Evolutionary conservation across 2,329 filamentous ascomycete genomes (phyloP).

Genomic region (Ilyonectria robusta): DNA sequence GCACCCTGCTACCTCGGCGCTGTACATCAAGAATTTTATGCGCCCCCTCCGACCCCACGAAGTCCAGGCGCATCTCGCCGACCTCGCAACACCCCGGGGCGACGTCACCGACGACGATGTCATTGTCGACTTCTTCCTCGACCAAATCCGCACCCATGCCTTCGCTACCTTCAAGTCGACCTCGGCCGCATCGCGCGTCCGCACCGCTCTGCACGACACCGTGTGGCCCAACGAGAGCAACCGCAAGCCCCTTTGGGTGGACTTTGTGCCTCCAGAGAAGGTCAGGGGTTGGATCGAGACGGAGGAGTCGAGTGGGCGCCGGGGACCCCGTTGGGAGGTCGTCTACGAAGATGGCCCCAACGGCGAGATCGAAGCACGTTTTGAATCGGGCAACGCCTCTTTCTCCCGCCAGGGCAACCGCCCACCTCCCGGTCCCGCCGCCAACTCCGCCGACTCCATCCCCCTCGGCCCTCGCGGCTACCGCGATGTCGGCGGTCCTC

Average conservation of each 20-base stretch:
- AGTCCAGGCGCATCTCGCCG: conserved; percentile 78
- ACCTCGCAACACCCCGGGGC: conserved; percentile 74
- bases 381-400: conserved; percentile 55
- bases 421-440: conserved; percentile 34
- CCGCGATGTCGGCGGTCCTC: conserved; percentile 41
- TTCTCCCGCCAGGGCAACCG: conserved; percentile 34
- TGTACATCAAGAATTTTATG: conserved; percentile 94
- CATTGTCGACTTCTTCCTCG: conserved; percentile 82
- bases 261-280: conserved; percentile 86
- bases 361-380: conserved; percentile 67
- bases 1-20: conserved; percentile 80
- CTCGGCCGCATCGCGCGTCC: conserved; percentile 81
- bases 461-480: conserved; percentile 55
- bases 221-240: conserved; percentile 91
- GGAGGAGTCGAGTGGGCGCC: conserved; percentile 69
- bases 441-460: conserved; percentile 52
- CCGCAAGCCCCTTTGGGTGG: conserved; percentile 87
- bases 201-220: conserved; percentile 80
- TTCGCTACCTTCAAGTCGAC: conserved; percentile 81
- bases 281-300: conserved; percentile 80
- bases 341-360: conserved; percentile 73
- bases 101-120: conserved; percentile 65
- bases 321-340: conserved; percentile 77
- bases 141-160: conserved; percentile 89
- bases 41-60: conserved; percentile 81